Percentiles rank a stretch among this genome's conserved stretches.
Evolutionary conservation across 129 eudicot genomes (phyloP).

Genomic region (Gnaphalium uliginosum): DNA sequence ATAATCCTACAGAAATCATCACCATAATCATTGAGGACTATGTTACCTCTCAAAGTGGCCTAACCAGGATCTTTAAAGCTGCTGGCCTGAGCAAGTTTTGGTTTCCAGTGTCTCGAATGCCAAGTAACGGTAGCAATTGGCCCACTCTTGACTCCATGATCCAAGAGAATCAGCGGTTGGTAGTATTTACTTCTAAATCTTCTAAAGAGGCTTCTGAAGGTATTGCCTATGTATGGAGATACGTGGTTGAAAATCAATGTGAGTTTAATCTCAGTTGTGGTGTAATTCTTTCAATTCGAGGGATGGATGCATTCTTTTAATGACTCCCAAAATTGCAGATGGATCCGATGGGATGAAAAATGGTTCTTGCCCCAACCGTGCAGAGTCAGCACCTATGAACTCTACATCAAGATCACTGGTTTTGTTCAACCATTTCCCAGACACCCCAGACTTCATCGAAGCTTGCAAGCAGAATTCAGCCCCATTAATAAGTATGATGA

Average conservation of each 20-base stretch:
- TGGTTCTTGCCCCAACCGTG: conserved; percentile 90
- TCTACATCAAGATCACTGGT: conserved; percentile 68
- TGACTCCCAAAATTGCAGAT: conserved; percentile 52
- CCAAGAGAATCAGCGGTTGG: conserved; percentile 67
- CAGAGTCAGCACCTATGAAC: conserved; percentile 82
- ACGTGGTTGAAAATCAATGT: conserved; percentile 90
- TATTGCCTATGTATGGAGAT: conserved; percentile 87
- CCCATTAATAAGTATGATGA: conserved; percentile 65
- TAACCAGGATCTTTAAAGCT: conserved; percentile 73
- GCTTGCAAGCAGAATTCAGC: conserved; percentile 88
- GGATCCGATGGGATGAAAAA: conserved; percentile 77
- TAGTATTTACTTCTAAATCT: conserved; percentile 84
- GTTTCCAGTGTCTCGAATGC: conserved; percentile 95
- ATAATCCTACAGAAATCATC: conserved; percentile 77
- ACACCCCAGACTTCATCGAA: conserved; percentile 57
- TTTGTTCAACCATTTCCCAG: conserved; percentile 75
- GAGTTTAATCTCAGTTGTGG: conserved; percentile 27
- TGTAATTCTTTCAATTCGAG: not conserved
- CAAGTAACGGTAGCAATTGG: conserved; percentile 82
- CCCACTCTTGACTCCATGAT: conserved; percentile 91
- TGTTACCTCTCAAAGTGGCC: conserved; percentile 80
- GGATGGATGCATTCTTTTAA: not conserved
- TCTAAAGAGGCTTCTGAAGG: conserved; percentile 85
- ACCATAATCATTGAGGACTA: conserved; percentile 89
- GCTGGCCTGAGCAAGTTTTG: conserved; percentile 78